These are phyloP conservation scores for Metschnikowia henanensis DNA, from an alignment of 805 yeast species.

Conservation along the genomic window DNA sequence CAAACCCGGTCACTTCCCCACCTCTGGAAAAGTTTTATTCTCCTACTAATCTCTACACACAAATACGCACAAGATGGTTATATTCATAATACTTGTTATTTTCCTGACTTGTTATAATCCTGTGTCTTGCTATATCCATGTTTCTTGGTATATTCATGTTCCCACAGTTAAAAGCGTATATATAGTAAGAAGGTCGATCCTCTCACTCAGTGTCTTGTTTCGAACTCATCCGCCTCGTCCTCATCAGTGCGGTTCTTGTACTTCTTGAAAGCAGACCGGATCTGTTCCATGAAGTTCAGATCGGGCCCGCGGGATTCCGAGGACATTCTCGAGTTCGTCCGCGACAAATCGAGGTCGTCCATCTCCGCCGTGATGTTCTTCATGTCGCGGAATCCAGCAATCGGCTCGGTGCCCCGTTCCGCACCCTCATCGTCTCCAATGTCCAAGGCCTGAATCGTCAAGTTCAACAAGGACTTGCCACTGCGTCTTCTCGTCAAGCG, in stretches of 20 bases:
- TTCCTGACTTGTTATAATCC: no score
- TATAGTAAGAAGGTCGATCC: background rate
- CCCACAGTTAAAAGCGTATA: no score
- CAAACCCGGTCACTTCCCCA: no score
- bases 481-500: constrained; percentile 64
- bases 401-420: constrained; percentile 18
- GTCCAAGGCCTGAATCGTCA: constrained; percentile 67
- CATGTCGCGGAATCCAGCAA: constrained; percentile 17
- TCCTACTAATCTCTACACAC: no score
- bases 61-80: no score
- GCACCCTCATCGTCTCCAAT: constrained; percentile 59
- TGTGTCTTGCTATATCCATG: no score
- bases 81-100: no score
- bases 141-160: no score
- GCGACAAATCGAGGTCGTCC: constrained; percentile 20
- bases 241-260: constrained; percentile 27
- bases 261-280: constrained; percentile 36
- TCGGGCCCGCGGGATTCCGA: constrained; percentile 30
- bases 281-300: constrained; percentile 34
- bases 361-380: constrained; percentile 23
- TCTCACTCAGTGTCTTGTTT: constrained; percentile 35
- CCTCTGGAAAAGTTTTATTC: no score
- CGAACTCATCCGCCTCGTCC: constrained; percentile 48
- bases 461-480: constrained; percentile 68
- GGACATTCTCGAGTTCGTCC: constrained; percentile 25